Base-by-base conservation (phyloP, 176 grass and related monocot species). In the Canna indica region DNA sequence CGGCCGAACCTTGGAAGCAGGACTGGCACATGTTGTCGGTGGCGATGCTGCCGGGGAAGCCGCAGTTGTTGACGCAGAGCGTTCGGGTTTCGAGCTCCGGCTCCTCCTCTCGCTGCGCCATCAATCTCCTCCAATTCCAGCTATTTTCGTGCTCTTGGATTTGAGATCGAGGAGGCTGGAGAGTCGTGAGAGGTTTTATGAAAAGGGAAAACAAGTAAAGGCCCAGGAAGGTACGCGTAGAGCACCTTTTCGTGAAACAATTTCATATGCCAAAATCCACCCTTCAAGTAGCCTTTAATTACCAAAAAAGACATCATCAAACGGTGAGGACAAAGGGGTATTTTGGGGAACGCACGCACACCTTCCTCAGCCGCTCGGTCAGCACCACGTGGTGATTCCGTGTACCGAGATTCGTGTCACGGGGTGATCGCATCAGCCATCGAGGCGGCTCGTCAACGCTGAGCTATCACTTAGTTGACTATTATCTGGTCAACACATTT, bases 31-130 rank as follows among this genome's bases (percentile, higher is more conserved):
- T 69, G 75, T 69, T 77, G 24, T 59, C 52, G 48, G 75, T 77
- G 26, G 75, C 48, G 8, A 47, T 64, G 27, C 33, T 69, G 36
- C 75, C 75, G 65, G 65, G 56, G 50, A 77, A 77, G 34, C 64
- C 75, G 64, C 75, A 77, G 75, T 77, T 68, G 48, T 77, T 77
- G 64, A 77, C 50, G 64, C 75, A 77, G 47, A 77, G 75, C 32
- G n/a, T 25, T 0, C 31, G 62, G 42, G 32, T 28, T 52, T 67
- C 33, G 10, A 77, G 50, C 50, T 77, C 75, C 42, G 59, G 16
- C 73, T 66, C 73, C 59, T 77, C 62, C 46, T 76, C 75, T 59
- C 64, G 48, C 75, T 77, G 75, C 18, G 63, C 75, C 48, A 77
- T 69, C 14, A 20, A 25, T 2, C 33, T n/a, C 63, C 35, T 66